Conservation (phyloP, 1,284 basidiomycete genomes). For the Kwoniella shivajii region DNA sequence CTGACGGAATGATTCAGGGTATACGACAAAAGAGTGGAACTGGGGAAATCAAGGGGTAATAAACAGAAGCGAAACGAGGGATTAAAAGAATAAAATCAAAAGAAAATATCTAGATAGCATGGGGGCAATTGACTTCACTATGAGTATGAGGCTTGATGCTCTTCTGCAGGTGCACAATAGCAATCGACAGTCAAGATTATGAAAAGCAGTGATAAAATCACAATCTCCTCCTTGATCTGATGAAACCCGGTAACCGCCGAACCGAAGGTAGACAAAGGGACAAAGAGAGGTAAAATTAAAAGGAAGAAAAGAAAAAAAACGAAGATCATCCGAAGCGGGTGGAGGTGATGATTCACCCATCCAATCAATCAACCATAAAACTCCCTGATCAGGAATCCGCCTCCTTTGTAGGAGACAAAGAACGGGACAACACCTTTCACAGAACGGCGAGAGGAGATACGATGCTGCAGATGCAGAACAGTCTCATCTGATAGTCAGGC, state of each 20-base stretch:
- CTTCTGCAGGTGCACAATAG: no score
- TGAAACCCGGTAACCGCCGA: constrained; percentile 1
- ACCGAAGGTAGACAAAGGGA: background rate
- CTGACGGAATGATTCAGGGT: background rate
- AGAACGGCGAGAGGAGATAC: background rate
- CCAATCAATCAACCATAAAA: background rate
- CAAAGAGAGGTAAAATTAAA: background rate
- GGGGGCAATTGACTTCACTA: no score
- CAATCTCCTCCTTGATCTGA: background rate
- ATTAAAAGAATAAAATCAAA: background rate
- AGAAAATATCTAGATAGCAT: no score
- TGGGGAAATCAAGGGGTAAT: background rate
- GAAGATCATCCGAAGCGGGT: constrained; percentile 7
- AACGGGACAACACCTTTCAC: background rate
- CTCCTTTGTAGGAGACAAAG: no score
- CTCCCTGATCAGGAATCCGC: no score
- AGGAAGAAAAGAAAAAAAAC: background rate
- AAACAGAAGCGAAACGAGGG: background rate
- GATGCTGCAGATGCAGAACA: background rate
- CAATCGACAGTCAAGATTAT: background rate
- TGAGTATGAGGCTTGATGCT: no score
- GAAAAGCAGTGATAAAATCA: background rate
- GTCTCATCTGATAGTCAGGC: no score
- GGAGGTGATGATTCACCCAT: background rate
- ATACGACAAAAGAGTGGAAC: background rate